Evolutionary conservation across 116 monocot genomes (phyloP).

Genomic region (Trichopus zeylanicus): DNA sequence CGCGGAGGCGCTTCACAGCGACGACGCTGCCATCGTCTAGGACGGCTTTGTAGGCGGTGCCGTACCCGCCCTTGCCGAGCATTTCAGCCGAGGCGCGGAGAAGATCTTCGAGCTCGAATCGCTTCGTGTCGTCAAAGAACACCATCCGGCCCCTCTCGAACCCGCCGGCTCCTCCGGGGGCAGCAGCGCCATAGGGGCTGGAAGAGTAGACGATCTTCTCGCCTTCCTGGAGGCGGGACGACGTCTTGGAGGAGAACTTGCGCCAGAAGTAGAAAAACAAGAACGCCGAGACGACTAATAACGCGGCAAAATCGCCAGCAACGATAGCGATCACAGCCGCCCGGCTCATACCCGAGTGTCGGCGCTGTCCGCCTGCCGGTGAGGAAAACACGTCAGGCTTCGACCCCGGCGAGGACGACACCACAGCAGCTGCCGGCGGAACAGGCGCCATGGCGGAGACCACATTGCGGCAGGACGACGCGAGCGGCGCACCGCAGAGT

Average conservation of each 20-base stretch:
- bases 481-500: constrained; percentile 67
- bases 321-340: constrained; percentile 59
- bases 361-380: constrained; percentile 1
- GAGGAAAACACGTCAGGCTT: constrained; percentile 23
- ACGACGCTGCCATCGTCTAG: constrained; percentile 68
- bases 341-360: constrained; percentile 41
- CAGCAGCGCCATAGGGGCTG: constrained; percentile 38
- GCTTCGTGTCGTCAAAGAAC: constrained; percentile 47
- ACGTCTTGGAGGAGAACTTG: constrained; percentile 34
- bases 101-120: constrained; percentile 84
- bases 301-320: constrained; percentile 58
- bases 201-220: constrained; percentile 91
- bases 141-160: constrained; percentile 79
- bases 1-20: constrained; percentile 78
- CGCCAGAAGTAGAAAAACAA: constrained; percentile 91
- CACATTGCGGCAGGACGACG: constrained; percentile 16
- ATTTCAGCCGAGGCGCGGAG: constrained; percentile 78
- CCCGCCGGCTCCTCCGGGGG: constrained; percentile 69
- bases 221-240: constrained; percentile 49
- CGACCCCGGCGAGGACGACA: constrained; percentile 41
- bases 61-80: constrained; percentile 80
- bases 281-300: constrained; percentile 42
- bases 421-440: constrained; percentile 23
- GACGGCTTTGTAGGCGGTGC: constrained; percentile 56
- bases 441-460: constrained; percentile 15